These are phyloP conservation scores for Erythrophleum ivorense DNA, from an alignment of 331 rosid species.

Conservation along the genomic window DNA sequence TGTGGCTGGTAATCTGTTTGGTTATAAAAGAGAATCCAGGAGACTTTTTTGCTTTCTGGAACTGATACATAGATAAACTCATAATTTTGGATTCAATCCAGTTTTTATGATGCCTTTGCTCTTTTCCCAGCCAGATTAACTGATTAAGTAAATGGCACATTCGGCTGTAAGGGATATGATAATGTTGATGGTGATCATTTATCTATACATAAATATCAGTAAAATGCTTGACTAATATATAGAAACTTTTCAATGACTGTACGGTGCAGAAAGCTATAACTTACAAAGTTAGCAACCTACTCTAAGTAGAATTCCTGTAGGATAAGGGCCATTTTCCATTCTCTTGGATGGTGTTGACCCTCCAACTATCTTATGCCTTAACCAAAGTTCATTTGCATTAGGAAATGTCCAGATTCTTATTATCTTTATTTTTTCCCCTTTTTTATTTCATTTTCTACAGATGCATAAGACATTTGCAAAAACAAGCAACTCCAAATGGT, in stretches of 20 bases:
- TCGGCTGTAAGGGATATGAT: background rate
- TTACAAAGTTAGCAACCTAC: constrained; percentile 3
- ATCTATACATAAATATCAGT: background rate
- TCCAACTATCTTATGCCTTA: background rate
- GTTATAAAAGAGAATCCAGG: background rate
- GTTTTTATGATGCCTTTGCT: background rate
- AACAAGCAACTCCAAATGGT: constrained; percentile 73
- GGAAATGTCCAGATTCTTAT: background rate
- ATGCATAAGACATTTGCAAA: constrained; percentile 65
- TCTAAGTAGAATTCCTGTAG: constrained; percentile 18
- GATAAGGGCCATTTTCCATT: background rate
- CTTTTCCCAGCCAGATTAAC: constrained; percentile 9
- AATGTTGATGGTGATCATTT: background rate
- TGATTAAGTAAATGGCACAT: constrained; percentile 15
- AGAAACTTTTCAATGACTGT: too few species aligned
- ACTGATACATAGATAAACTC: background rate
- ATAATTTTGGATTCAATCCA: background rate
- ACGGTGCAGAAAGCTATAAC: background rate
- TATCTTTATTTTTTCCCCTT: background rate
- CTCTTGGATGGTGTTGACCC: constrained; percentile 17
- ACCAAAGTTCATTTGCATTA: constrained; percentile 11
- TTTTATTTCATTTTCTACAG: constrained; percentile 46
- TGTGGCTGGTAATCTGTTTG: background rate
- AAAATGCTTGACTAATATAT: constrained; percentile 1
- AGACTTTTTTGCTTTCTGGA: background rate